Evolutionary conservation across 768 basidiomycete species (phyloP).

Genomic region (Russula ochroleuca): DNA sequence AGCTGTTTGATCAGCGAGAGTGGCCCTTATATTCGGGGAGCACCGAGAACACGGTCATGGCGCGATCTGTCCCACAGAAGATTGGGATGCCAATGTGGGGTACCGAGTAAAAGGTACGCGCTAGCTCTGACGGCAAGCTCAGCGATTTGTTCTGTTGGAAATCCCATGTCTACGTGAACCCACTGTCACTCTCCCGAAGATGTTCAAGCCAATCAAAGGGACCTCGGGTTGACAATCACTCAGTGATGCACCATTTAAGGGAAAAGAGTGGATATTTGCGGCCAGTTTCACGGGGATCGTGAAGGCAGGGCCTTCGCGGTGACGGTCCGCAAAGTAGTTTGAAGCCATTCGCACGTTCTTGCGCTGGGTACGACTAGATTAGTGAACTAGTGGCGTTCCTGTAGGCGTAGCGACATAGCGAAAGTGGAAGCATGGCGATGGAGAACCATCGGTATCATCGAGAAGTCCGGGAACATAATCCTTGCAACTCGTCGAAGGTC

Average conservation of each 20-base stretch:
- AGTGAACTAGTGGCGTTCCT: constrained; percentile 4
- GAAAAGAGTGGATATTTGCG: constrained; percentile 12
- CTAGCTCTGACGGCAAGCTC: background rate
- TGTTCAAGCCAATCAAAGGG: constrained; percentile 1
- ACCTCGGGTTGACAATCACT: constrained; percentile 13
- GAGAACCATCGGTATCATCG: background rate
- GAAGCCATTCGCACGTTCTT: background rate
- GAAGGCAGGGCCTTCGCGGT: background rate
- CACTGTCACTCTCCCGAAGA: background rate
- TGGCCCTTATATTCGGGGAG: constrained; percentile 13
- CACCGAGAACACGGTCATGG: constrained; percentile 22
- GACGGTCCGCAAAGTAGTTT: constrained; percentile 10
- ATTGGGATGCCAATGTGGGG: constrained; percentile 17
- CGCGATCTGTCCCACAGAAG: constrained; percentile 14
- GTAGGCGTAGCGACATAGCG: background rate
- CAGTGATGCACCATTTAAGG: constrained; percentile 11
- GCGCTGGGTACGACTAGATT: background rate
- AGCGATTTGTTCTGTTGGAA: background rate
- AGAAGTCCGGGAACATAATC: background rate
- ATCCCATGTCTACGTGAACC: constrained; percentile 2
- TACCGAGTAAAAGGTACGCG: constrained; percentile 5
- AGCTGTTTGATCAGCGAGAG: constrained; percentile 23
- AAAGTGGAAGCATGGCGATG: background rate
- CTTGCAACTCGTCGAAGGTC: background rate
- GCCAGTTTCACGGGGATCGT: constrained; percentile 10